Percentiles rank a stretch among this genome's conserved stretches.
phyloP scores from a whole-genome alignment of 2,329 filamentous ascomycete species.

The Helotiales sp. region DNA sequence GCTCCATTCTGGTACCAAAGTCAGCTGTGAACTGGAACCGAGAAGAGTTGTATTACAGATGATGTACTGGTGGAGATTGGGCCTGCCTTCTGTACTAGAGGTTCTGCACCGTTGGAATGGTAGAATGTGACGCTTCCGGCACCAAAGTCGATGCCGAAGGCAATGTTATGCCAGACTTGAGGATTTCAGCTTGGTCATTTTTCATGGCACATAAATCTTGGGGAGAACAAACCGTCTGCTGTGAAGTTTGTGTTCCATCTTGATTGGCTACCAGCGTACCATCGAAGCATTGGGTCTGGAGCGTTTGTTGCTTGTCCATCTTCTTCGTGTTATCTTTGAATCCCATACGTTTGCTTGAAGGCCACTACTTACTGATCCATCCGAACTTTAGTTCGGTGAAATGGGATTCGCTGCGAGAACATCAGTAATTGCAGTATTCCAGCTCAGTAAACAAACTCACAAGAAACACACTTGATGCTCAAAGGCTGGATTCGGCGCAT shows the following conservation, averaged over 20 bases:
- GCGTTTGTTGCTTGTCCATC: constrained; percentile 44
- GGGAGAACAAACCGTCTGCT: constrained; percentile 46
- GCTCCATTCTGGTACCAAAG: constrained; percentile 55
- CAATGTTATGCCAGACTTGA: constrained; percentile 73
- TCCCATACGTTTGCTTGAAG: background rate
- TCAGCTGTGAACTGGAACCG: background rate
- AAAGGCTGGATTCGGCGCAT: constrained; percentile 62
- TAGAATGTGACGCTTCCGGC: constrained; percentile 68
- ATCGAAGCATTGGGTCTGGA: constrained; percentile 62
- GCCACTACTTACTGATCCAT: constrained; percentile 53
- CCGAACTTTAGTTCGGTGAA: constrained; percentile 78
- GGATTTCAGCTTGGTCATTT: background rate
- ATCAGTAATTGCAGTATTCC: background rate
- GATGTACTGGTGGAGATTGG: constrained; percentile 64
- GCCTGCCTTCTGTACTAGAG: constrained; percentile 61
- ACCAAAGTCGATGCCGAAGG: constrained; percentile 74
- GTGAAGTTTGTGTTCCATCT: constrained; percentile 67
- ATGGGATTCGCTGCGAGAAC: constrained; percentile 58
- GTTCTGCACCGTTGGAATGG: constrained; percentile 69
- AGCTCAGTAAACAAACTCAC: background rate
- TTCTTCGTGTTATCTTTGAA: background rate
- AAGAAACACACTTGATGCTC: constrained; percentile 69
- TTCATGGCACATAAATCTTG: background rate
- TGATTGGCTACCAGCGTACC: constrained; percentile 63
- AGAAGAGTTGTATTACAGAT: constrained; percentile 44